Evolutionary conservation across 164 flowering plant species (phyloP), one percentile per base, ranked within the genome.

Genomic region (Hamamelis virginiana): DNA sequence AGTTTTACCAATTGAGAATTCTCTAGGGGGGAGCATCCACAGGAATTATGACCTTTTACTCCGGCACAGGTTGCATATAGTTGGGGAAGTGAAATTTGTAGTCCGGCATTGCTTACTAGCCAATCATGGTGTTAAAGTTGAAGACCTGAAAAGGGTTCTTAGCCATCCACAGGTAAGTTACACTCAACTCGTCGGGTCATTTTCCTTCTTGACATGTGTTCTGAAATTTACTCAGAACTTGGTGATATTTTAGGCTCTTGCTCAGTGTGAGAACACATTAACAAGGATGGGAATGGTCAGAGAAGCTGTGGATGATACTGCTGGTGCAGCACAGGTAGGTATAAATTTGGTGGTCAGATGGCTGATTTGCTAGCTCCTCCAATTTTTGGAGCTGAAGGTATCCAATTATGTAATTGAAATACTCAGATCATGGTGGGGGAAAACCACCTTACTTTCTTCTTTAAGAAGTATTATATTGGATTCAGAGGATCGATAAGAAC

Each of bases 21-120:
- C 97, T 51, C 78, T 95, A 63, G 98, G 98, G 23, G 98, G 98
- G 21, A 95, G 98, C 81, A 95, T 95, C 70, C 98, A 92, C 71
- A 80, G 96, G 69, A 95, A 95, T 69, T 92, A 95, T 77, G 98
- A 95, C 60, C 92, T 95, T 58, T 79, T 95, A 69, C 89, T 95
- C 60, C 83, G 94, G 15, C 94, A 95, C 65, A 82, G 82, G n/a
- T 80, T 95, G 81, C 97, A 95, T 76, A 95, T 95, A 66, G 99
- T 95, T 72, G 99, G 99, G 59, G 99, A 95, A 83, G 99, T 95
- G 52, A 84, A 87, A 73, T 77, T 88, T 76, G 75, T 86, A 41
- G 81, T 95, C 18, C 80, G 89, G 38, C 97, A 95, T 79, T 95
- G 97, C 81, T 86, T 95, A 66, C 77, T 92, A 48, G 97, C 96